Evolutionary conservation across 257 asterid genomes (phyloP).

Genomic region (Cruciata laevipes): DNA sequence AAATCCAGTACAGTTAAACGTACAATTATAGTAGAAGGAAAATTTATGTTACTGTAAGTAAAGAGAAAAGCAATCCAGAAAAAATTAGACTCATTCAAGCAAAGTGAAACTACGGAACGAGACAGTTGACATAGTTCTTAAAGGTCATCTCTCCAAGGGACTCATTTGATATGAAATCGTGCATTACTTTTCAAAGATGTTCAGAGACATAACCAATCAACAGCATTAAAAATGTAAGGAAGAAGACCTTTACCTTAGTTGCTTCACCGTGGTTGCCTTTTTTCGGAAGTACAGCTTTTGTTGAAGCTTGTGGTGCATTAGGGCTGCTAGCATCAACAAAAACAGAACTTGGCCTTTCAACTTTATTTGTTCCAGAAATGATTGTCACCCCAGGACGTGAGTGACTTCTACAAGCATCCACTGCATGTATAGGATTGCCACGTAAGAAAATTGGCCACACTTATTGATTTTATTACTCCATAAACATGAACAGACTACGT

Average conservation of each 20-base stretch:
- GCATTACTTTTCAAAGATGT: constrained; percentile 5
- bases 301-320: constrained; percentile 43
- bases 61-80: background rate
- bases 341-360: constrained; percentile 21
- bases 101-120: background rate
- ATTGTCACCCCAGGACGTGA: constrained; percentile 16
- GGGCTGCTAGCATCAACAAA: constrained; percentile 30
- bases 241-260: constrained; percentile 38
- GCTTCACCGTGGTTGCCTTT: constrained; percentile 30
- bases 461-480: background rate
- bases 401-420: constrained; percentile 30
- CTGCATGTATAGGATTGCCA: constrained; percentile 22
- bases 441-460: background rate
- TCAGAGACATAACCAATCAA: background rate
- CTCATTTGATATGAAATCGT: constrained; percentile 3
- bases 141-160: background rate
- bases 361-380: constrained; percentile 19
- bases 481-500: background rate
- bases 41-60: too few species aligned
- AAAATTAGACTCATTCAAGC: background rate
- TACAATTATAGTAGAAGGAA: background rate
- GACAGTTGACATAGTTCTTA: background rate
- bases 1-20: background rate
- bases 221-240: background rate
- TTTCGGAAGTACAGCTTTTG: constrained; percentile 32